Base-by-base conservation (phyloP, 2,329 filamentous ascomycete genomes). In the Beauveria sp. region DNA sequence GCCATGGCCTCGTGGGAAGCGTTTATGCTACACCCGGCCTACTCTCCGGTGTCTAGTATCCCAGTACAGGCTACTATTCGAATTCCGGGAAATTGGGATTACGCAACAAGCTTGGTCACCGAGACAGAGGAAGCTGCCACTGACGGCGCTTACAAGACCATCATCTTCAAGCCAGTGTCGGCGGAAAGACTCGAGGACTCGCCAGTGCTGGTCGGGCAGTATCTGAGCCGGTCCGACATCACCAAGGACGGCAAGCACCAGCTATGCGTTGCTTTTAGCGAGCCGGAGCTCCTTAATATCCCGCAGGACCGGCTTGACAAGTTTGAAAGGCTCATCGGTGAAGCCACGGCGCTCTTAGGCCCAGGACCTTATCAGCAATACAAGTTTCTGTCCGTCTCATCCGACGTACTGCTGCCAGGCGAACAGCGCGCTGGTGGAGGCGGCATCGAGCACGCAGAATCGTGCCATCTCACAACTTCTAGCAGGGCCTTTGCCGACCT, bases 151-250 rank as follows among this genome's bases (percentile, higher is more conserved):
- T 24, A 28, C 24, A 58, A 49, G n/a, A 61, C 26, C 5, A n/a
- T 63, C 18, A 28, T 8, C 16, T 63, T 58, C 40, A 16, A 28
- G n/a, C 46, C 58, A 2, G 51, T 55, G 1, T 40, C 46, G 28
- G 52, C 60, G 16, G 58, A 58, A 22, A 60, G 54, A 20, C 54
- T 63, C 4, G 47, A 54, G 9, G 62, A 63, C 54, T 63, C 62
- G 22, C 62, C 62, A 24, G 34, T 63, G 8, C n/a, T 63, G 14
- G 30, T 54, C 6, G 62, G 59, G 2, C 59, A 50, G 38, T 28
- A 63, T 24, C 24, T 63, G 2, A 47, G 49, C 40, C 16, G 34
- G 24, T 28, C 9, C 14, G 2, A 45, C 2, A 49, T 63, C 4
- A 62, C 62, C n/a, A 16, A 42, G 6, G 59, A 63, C 24, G 51